Evolutionary conservation across 192 early-diverging fungal genomes (phyloP).

Genomic region (Gryganskiella cystojenkinii): DNA sequence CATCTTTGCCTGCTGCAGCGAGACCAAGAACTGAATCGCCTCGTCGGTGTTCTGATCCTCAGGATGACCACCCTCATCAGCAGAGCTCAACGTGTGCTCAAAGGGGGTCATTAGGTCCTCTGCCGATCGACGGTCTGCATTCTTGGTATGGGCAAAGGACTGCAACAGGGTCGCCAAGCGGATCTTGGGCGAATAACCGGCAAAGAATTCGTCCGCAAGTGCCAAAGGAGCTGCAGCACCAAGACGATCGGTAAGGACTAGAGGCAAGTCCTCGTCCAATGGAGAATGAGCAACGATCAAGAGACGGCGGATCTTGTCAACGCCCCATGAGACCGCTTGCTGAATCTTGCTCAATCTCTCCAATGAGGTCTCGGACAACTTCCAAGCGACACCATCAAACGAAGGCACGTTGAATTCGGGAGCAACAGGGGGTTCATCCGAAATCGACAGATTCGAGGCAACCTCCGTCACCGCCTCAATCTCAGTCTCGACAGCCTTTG

Average conservation of each 20-base stretch:
- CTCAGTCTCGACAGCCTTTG: neutral
- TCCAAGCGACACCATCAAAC: slow-evolving; percentile 19
- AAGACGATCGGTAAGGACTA: slow-evolving; percentile 1
- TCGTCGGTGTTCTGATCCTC: slow-evolving; percentile 2
- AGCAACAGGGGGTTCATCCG: neutral
- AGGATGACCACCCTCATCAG: neutral
- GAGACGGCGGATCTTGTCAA: slow-evolving; percentile 49
- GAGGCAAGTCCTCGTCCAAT: neutral
- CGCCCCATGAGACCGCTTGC: slow-evolving; percentile 1
- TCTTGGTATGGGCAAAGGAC: slow-evolving; percentile 50
- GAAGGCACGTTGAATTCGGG: slow-evolving; percentile 26
- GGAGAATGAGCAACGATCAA: slow-evolving; percentile 30
- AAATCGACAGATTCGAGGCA: neutral
- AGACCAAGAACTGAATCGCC: slow-evolving; percentile 20
- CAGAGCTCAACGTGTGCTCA: slow-evolving; percentile 4
- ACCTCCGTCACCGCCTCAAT: neutral
- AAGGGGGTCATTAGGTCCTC: slow-evolving; percentile 46
- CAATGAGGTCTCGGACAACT: slow-evolving; percentile 14
- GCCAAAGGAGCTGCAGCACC: neutral
- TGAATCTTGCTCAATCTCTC: slow-evolving; percentile 37
- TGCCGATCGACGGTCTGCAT: slow-evolving; percentile 39
- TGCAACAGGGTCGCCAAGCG: slow-evolving; percentile 53
- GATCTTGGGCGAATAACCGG: slow-evolving; percentile 27
- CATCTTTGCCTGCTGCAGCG: slow-evolving; percentile 37
- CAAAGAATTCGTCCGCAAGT: slow-evolving; percentile 43